These are phyloP conservation scores for Colletotrichum caudatum DNA, from an alignment of 2,329 filamentous ascomycete genomes.

Conservation along the genomic window DNA sequence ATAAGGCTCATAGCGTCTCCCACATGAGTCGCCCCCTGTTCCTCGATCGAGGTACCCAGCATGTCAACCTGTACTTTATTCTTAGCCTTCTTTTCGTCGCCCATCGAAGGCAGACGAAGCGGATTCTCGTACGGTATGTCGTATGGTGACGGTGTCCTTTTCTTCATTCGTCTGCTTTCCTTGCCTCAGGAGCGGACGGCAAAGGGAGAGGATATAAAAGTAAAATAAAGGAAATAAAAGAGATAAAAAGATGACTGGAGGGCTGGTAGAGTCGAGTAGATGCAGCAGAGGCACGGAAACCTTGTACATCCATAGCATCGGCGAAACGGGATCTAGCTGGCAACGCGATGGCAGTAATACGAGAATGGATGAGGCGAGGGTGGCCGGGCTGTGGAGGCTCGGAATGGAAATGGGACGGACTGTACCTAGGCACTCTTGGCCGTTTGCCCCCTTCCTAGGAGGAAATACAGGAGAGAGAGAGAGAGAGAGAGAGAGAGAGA, in stretches of 20 bases:
- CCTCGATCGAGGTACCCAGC: constrained; percentile 7
- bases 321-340: not conserved
- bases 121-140: not conserved
- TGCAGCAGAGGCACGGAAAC: not conserved
- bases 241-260: not conserved
- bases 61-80: constrained; percentile 20
- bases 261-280: not conserved
- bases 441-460: not conserved
- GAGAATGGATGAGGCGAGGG: constrained; percentile 34
- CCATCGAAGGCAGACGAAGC: not conserved
- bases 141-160: not conserved
- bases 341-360: constrained; percentile 30
- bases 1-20: not conserved
- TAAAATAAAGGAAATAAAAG: too few species aligned
- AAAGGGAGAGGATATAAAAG: too few species aligned
- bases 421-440: not conserved
- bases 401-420: constrained; percentile 26
- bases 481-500: too few species aligned
- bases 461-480: not conserved
- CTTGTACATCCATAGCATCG: not conserved
- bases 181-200: not conserved
- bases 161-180: not conserved
- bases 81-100: constrained; percentile 8
- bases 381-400: constrained; percentile 34
- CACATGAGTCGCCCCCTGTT: constrained; percentile 14